A percentile compares a stretch with the other conserved stretches of the same genome.
Conservation (phyloP, 768 basidiomycete species). For the Lactarius psammicola region DNA sequence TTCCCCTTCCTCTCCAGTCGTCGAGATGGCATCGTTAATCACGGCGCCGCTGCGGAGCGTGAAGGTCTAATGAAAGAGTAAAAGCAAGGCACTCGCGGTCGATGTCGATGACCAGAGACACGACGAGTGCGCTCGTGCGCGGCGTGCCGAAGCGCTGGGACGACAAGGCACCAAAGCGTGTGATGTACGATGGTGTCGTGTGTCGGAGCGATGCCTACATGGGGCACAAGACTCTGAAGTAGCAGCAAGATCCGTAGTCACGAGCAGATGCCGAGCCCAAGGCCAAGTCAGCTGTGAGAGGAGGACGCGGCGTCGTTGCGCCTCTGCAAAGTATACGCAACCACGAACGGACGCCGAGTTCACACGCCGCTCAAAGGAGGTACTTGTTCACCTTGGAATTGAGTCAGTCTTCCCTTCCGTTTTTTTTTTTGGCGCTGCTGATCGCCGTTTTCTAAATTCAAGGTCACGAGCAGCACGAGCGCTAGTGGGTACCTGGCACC, state of each 20-base stretch:
- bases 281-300: background rate
- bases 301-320: background rate
- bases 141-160: slow-evolving; percentile 5
- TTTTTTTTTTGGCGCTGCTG: background rate
- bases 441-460: slow-evolving; percentile 32
- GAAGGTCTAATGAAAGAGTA: slow-evolving; percentile 15
- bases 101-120: slow-evolving; percentile 8
- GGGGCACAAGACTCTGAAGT: slow-evolving; percentile 39
- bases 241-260: background rate
- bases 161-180: slow-evolving; percentile 13
- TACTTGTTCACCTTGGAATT: slow-evolving; percentile 33
- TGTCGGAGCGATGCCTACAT: slow-evolving; percentile 59
- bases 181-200: slow-evolving; percentile 46
- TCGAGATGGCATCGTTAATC: slow-evolving; percentile 13
- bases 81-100: slow-evolving; percentile 8
- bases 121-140: slow-evolving; percentile 10
- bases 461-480: slow-evolving; percentile 66
- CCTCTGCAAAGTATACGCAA: background rate
- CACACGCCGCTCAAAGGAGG: slow-evolving; percentile 39
- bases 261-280: background rate
- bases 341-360: slow-evolving; percentile 16
- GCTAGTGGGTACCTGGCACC: slow-evolving; percentile 70
- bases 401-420: background rate
- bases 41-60: slow-evolving; percentile 6
- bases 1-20: slow-evolving; percentile 1